Evolutionary conservation across 306 rosid genomes (phyloP), one percentile per base, ranked within the genome.

Genomic region (Carpinus fangiana): DNA sequence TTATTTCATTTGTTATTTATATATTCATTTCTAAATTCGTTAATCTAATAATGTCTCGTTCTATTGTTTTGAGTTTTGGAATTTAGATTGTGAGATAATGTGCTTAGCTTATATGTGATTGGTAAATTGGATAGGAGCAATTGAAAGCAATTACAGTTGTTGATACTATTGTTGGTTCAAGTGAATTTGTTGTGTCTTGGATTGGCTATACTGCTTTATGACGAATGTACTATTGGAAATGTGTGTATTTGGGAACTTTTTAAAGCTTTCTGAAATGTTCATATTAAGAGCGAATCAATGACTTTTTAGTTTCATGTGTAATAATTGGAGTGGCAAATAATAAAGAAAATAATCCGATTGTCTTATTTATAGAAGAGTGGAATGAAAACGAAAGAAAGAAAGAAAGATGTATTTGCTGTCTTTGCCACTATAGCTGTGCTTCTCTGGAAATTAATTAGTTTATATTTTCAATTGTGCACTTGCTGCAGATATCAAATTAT

Each of bases 401-500:
- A 28, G 14, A 61, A 13, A 14, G 45, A 31, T 1, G 38, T 0
- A 7, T n/a, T 62, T 12, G 45, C 36, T 12, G 51, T 31, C 43
- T 38, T 53, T 72, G 43, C 9, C 62, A 62, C 66, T 18, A 1
- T 4, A 62, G 11, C 8, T 11, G n/a, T 65, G 74, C 59, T 64
- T 26, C 17, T 36, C 52, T 14, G 53, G 8, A 12, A 48, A 13
- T 41, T 76, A 28, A 16, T 62, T 23, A 14, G 47, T 16, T 17
- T 4, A 12, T 10, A 51, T n/a, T 7, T 43, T 38, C 47, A 38
- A 41, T 52, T 41, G 52, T 47, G 18, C 59, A n/a, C 48, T 47
- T 57, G 54, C 56, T 82, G 88, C 92, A 95, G 99, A 84, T 95
- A 95, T 84, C 99, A 95, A 83, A 83, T 95, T 64, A 84, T 79